These are phyloP conservation scores for Nicotiana attenuata DNA, from an alignment of 257 asterid genomes.

Conservation along the genomic window DNA sequence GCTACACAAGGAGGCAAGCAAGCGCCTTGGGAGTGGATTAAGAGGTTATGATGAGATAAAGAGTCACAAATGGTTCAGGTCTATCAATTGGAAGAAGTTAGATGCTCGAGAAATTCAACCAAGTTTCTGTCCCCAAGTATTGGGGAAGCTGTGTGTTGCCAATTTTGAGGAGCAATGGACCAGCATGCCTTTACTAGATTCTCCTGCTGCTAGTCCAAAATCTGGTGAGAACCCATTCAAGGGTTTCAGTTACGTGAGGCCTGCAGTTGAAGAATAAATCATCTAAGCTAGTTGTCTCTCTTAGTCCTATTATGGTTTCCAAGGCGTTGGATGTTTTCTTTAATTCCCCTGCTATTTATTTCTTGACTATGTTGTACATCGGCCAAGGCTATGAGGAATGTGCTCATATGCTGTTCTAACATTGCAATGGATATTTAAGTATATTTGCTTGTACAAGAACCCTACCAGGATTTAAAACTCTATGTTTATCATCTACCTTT, in stretches of 20 bases:
- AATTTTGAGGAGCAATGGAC: conserved; percentile 77
- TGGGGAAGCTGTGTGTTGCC: conserved; percentile 61
- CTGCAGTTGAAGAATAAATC: conserved; percentile 29
- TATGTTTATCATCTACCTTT: neutral
- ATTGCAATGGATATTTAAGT: neutral
- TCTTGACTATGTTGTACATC: neutral
- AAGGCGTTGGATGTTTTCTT: neutral
- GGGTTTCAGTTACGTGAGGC: conserved; percentile 60
- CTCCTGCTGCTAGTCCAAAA: conserved; percentile 67
- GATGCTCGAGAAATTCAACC: conserved; percentile 62
- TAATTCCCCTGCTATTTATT: neutral
- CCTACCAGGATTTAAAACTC: neutral
- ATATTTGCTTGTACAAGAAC: neutral
- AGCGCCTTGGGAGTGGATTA: conserved; percentile 55
- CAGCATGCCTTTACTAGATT: conserved; percentile 52
- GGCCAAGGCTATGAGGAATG: neutral
- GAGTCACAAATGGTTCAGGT: conserved; percentile 62
- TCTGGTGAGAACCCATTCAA: conserved; percentile 46
- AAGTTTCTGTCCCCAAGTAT: conserved; percentile 62
- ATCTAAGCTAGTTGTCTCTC: neutral
- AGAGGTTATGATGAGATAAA: conserved; percentile 52
- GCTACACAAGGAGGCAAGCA: conserved; percentile 57
- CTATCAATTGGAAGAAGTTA: conserved; percentile 70
- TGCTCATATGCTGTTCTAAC: neutral
- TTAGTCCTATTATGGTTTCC: neutral